Conservation (phyloP, 1,284 basidiomycete species). For the Schizophyllum amplum region DNA sequence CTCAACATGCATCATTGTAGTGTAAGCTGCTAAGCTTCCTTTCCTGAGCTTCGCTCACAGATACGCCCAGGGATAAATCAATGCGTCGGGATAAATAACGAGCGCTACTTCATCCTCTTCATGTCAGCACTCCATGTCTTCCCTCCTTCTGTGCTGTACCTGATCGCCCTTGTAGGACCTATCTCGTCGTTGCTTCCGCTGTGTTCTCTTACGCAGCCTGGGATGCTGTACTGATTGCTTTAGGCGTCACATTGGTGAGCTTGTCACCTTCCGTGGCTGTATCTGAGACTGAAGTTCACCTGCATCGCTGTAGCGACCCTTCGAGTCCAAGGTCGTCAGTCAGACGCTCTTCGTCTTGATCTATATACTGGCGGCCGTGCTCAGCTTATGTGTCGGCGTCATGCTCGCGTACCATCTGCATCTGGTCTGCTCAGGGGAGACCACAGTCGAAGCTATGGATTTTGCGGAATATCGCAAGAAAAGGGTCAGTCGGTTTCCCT, state of each 20-base stretch:
- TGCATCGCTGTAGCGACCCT: conserved; percentile 29
- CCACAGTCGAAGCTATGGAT: conserved; percentile 88
- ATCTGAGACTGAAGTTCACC: too few relatives aligned
- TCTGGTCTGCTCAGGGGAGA: conserved; percentile 75
- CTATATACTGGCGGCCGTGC: conserved; percentile 71
- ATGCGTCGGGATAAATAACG: conserved; percentile 93
- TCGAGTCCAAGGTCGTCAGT: conserved; percentile 35
- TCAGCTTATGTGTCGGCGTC: conserved; percentile 72
- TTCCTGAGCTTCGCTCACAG: neutral
- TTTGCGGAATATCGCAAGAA: conserved; percentile 67
- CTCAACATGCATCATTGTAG: conserved; percentile 22
- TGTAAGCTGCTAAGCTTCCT: conserved; percentile 28
- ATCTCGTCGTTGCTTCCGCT: conserved; percentile 35
- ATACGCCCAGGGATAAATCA: conserved; percentile 81
- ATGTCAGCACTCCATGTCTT: conserved; percentile 46
- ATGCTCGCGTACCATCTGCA: conserved; percentile 82
- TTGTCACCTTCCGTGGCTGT: conserved; percentile 44
- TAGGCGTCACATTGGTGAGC: conserved; percentile 51
- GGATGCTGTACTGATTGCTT: conserved; percentile 34
- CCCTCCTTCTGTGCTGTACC: neutral
- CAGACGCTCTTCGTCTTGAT: conserved; percentile 64
- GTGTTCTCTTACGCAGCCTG: conserved; percentile 19
- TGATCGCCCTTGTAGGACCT: conserved; percentile 42
- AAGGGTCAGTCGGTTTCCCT: conserved; percentile 57
- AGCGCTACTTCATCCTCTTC: conserved; percentile 94